A percentile compares a stretch with the other conserved stretches of the same genome.
phyloP scores from a whole-genome alignment of 1,284 basidiomycete species.

The Microstroma glucosiphilum region DNA sequence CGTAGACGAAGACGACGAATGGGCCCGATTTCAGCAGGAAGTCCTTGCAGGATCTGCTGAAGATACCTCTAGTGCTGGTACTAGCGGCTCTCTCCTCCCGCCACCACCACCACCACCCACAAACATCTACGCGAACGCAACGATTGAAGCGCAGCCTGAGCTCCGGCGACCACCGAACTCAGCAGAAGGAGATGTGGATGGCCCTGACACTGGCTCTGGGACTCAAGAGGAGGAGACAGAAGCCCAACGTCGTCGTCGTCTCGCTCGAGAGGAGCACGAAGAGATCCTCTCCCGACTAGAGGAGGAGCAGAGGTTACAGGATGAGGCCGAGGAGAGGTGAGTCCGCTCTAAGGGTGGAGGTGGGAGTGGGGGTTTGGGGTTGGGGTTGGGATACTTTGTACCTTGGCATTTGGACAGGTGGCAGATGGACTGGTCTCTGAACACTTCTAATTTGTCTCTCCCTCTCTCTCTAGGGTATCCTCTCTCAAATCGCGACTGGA shows the following conservation, averaged over 20 bases:
- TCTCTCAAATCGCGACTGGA: background rate
- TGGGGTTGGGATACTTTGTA: too few species aligned
- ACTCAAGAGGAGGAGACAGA: slow-evolving; percentile 11
- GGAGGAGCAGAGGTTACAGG: slow-evolving; percentile 17
- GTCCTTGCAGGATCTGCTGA: background rate
- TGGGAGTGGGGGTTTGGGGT: too few species aligned
- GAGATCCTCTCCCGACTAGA: slow-evolving; percentile 14
- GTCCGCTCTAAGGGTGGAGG: background rate
- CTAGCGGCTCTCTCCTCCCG: background rate
- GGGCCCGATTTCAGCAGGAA: slow-evolving; percentile 1
- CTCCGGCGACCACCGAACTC: background rate
- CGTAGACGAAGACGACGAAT: slow-evolving; percentile 1
- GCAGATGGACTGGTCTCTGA: background rate
- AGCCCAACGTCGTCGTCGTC: slow-evolving; percentile 5
- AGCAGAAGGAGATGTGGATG: background rate
- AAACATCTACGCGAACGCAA: background rate
- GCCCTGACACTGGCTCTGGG: background rate
- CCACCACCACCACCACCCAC: background rate
- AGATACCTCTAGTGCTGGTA: background rate
- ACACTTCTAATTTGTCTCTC: background rate
- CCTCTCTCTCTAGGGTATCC: background rate
- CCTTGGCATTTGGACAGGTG: too few species aligned
- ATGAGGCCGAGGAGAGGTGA: slow-evolving; percentile 16
- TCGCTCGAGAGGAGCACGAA: slow-evolving; percentile 13
- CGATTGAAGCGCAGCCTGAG: slow-evolving; percentile 12